Evolutionary conservation across 345 rosid species (phyloP), one percentile per base, ranked within the genome.

Genomic region (Acer negundo): DNA sequence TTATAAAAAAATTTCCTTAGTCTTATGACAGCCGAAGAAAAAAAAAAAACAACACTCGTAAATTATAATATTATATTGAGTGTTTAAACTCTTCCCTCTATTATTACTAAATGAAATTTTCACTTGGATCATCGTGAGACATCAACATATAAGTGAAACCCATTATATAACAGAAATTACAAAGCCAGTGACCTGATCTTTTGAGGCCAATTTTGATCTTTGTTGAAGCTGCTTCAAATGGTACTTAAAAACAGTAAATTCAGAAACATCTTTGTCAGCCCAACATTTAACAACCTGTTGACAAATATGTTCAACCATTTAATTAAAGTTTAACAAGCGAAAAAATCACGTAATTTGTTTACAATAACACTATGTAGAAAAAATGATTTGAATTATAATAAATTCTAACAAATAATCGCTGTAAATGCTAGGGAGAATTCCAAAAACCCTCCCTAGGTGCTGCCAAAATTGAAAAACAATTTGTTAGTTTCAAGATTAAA

Each of bases 261-360:
- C 84, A 68, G 83, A 75, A 44, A 20, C 23, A 68, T 81, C 72
- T 63, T 66, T 56, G 62, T 74, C 83, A 61, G 17, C 20, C 76
- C 74, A 77, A 73, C 19, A 74, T 9, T 78, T 31, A 59, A 69
- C 59, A 73, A 86, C 84, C 86, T 86, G 75, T 22, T 0, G 46
- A 62, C 47, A 8, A 42, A 12, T 65, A 23, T 55, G 23, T 22
- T 40, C 69, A 51, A 53, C 1, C 24, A 16, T 26, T 35, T 55
- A 59, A 71, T 3, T 62, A 22, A 55, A 64, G 46, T n/a, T 13
- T 16, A 64, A 67, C 15, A 55, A 53, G 26, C 13, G 11, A 71
- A 59, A 4, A 26, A 19, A 53, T 8, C 42, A 71, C 26, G 10
- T 7, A 51, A 55, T 51, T 16, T 53, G 15, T 69, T 24, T 46